Conservation (phyloP, 2,329 filamentous ascomycete species). For the Oidium heveae region DNA sequence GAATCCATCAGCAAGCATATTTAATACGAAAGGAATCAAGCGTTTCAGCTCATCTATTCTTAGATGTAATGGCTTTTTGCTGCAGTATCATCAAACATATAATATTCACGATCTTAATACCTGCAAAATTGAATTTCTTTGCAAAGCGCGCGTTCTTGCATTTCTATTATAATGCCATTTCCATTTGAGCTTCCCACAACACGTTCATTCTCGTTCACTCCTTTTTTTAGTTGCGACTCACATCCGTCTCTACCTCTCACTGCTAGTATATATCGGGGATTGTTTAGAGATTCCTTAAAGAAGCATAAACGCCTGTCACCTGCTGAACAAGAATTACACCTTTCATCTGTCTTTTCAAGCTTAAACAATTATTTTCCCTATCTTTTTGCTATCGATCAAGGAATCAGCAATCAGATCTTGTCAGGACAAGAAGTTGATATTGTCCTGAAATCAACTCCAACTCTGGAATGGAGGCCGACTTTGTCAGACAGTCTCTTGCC, state of each 20-base stretch:
- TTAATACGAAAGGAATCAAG: too few species aligned
- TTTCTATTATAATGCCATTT: conserved; percentile 48
- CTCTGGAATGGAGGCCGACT: conserved; percentile 67
- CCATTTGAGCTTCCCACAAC: conserved; percentile 76
- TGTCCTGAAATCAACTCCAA: conserved; percentile 30
- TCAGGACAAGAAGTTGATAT: conserved; percentile 40
- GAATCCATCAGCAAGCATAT: too few species aligned
- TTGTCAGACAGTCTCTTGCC: conserved; percentile 39
- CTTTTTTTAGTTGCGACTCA: conserved; percentile 50
- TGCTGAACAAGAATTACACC: conserved; percentile 40
- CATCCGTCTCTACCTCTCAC: conserved; percentile 73
- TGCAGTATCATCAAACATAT: too few species aligned
- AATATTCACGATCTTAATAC: too few species aligned
- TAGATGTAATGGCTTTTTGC: too few species aligned
- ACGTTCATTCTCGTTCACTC: conserved; percentile 59
- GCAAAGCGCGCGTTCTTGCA: not conserved
- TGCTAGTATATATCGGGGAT: conserved; percentile 60
- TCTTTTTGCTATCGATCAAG: conserved; percentile 50
- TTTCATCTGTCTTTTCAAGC: conserved; percentile 42
- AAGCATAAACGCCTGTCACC: conserved; percentile 67
- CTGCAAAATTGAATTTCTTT: too few species aligned
- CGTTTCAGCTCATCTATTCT: too few species aligned
- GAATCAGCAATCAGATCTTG: conserved; percentile 31
- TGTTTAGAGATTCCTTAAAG: conserved; percentile 65
- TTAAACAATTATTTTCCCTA: conserved; percentile 65